A percentile compares a stretch with the other conserved stretches of the same genome.
phyloP scores from a whole-genome alignment of 2,329 filamentous ascomycete genomes.

The Aspergillus niger region DNA sequence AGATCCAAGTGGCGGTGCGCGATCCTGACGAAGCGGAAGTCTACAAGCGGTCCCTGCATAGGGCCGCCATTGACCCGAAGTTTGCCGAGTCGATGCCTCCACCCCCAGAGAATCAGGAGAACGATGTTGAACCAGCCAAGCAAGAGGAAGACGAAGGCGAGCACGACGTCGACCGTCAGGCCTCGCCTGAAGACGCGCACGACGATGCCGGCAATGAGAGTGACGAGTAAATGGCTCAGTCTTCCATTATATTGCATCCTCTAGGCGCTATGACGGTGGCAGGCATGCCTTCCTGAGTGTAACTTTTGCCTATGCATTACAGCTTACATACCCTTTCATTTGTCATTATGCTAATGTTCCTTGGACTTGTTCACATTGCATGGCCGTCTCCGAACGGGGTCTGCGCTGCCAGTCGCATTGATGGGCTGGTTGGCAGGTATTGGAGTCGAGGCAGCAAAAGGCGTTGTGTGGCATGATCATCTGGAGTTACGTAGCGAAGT shows the following conservation, averaged over 20 bases:
- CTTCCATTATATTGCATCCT: neutral
- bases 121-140: conserved; percentile 10
- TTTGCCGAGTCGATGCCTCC: conserved; percentile 42
- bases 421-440: conserved; percentile 6
- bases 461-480: conserved; percentile 23
- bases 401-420: neutral
- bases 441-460: conserved; percentile 19
- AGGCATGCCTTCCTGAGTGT: neutral
- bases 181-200: conserved; percentile 2
- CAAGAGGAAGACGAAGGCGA: conserved; percentile 16
- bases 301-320: conserved; percentile 3
- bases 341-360: conserved; percentile 1
- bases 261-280: neutral
- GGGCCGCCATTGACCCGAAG: conserved; percentile 49
- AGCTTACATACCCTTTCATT: conserved; percentile 8
- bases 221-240: conserved; percentile 18
- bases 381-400: neutral
- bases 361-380: conserved; percentile 2
- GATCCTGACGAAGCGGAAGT: conserved; percentile 54
- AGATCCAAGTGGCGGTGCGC: conserved; percentile 54
- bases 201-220: conserved; percentile 25
- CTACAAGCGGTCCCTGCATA: conserved; percentile 49
- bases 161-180: conserved; percentile 11
- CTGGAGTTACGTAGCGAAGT: conserved; percentile 24
- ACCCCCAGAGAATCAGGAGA: conserved; percentile 25